Percentiles rank a stretch among this genome's conserved stretches.
These are phyloP conservation scores for Pisolithus thermaeus DNA, from an alignment of 1,284 basidiomycete species.

Conservation along the genomic window DNA sequence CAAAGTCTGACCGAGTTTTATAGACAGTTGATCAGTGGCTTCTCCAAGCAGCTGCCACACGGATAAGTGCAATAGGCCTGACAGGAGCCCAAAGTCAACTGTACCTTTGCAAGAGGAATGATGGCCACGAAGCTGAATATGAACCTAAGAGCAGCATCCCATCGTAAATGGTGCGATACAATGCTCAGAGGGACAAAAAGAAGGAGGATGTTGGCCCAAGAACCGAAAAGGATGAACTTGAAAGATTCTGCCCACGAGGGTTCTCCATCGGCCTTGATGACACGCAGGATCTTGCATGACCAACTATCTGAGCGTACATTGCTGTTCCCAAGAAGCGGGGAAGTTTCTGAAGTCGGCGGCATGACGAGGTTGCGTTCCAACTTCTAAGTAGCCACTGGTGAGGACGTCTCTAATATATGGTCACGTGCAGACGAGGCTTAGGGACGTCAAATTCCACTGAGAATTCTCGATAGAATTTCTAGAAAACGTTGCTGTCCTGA, in stretches of 20 bases:
- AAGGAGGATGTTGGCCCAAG: conserved; percentile 75
- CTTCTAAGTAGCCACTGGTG: no score
- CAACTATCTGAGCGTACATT: conserved; percentile 6
- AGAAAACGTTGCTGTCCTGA: no score
- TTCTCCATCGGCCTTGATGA: conserved; percentile 54
- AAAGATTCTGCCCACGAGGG: conserved; percentile 59
- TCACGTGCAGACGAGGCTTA: no score
- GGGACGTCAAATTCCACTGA: no score
- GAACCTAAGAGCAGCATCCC: conserved; percentile 84
- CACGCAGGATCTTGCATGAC: conserved; percentile 32
- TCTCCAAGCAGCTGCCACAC: conserved; percentile 64
- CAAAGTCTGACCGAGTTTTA: conserved; percentile 75
- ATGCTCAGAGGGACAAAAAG: conserved; percentile 71
- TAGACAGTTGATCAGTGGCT: conserved; percentile 81
- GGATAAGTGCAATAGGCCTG: background rate
- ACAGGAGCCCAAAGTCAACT: background rate
- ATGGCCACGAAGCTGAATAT: conserved; percentile 82
- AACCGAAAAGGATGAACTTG: conserved; percentile 62
- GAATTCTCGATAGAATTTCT: no score
- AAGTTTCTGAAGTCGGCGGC: conserved; percentile 28
- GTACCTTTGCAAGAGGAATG: conserved; percentile 79
- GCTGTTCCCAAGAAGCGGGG: conserved; percentile 42
- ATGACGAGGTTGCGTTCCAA: conserved; percentile 2
- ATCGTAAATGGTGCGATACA: conserved; percentile 55
- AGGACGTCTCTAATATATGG: no score